Evolutionary conservation across 306 rosid species (phyloP).

Genomic region (Quercus robur): DNA sequence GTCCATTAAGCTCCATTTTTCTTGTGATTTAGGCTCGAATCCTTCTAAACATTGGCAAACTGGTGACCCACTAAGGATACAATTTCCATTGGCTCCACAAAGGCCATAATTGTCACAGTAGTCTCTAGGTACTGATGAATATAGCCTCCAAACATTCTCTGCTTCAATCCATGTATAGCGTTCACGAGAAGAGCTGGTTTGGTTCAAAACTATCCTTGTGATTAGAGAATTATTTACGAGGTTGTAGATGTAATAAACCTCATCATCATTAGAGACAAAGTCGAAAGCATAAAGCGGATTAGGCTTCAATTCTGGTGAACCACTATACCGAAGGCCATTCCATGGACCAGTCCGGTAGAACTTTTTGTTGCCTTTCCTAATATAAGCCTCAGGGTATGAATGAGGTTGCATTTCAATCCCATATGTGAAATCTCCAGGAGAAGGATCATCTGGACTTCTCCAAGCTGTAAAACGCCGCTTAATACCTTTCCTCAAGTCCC

Average conservation of each 20-base stretch:
- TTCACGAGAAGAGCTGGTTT: constrained; percentile 15
- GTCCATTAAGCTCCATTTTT: constrained; percentile 43
- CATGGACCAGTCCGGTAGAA: constrained; percentile 43
- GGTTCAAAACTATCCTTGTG: constrained; percentile 45
- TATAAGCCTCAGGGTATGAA: constrained; percentile 30
- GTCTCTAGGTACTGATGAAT: constrained; percentile 26
- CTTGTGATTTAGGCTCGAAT: constrained; percentile 38
- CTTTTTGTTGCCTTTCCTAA: constrained; percentile 31
- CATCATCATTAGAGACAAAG: constrained; percentile 33
- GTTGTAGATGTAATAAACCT: constrained; percentile 36
- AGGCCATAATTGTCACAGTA: constrained; percentile 41
- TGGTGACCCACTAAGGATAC: constrained; percentile 32
- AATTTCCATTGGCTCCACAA: constrained; percentile 47
- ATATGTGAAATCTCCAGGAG: constrained; percentile 40
- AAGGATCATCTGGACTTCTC: constrained; percentile 47
- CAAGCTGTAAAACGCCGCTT: constrained; percentile 34
- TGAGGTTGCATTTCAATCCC: constrained; percentile 19
- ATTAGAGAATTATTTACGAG: constrained; percentile 30
- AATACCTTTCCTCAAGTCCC: constrained; percentile 38
- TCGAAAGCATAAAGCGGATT: constrained; percentile 30
- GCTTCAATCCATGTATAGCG: constrained; percentile 37
- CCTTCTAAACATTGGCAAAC: constrained; percentile 46
- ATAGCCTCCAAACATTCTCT: constrained; percentile 37
- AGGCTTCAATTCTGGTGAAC: constrained; percentile 25
- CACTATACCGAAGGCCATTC: constrained; percentile 42